These are phyloP conservation scores for Dentipellis fragilis DNA, from an alignment of 768 basidiomycete genomes.

Conservation along the genomic window DNA sequence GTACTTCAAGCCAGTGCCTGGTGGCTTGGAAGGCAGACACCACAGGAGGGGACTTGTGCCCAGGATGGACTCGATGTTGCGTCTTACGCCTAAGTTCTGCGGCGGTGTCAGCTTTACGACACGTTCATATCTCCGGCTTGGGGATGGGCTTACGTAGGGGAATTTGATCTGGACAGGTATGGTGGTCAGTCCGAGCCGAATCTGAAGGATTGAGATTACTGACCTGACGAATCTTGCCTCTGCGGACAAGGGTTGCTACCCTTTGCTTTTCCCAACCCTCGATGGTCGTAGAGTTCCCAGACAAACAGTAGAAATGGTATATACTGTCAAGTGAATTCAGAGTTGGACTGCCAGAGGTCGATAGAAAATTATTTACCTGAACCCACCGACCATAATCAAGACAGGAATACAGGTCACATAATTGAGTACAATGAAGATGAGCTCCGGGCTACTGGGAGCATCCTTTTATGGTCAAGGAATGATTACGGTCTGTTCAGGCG, in stretches of 20 bases:
- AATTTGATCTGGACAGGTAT: conserved; percentile 63
- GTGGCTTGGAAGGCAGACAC: conserved; percentile 67
- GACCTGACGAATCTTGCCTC: conserved; percentile 80
- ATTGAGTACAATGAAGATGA: conserved; percentile 84
- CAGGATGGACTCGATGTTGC: conserved; percentile 70
- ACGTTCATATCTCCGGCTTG: neutral
- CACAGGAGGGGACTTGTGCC: conserved; percentile 69
- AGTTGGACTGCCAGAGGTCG: neutral
- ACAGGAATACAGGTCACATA: conserved; percentile 82
- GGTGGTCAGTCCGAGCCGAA: neutral
- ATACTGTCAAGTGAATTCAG: conserved; percentile 35
- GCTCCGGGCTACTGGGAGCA: conserved; percentile 54
- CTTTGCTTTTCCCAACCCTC: conserved; percentile 98
- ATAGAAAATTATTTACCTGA: conserved; percentile 47
- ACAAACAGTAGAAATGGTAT: conserved; percentile 75
- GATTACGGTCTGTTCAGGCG: neutral
- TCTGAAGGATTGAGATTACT: conserved; percentile 4
- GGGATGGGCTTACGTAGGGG: conserved; percentile 62
- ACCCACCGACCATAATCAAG: conserved; percentile 75
- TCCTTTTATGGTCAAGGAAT: conserved; percentile 32
- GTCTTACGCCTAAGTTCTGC: conserved; percentile 68
- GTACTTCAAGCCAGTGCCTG: conserved; percentile 71
- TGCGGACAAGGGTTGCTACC: conserved; percentile 71
- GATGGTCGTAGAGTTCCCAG: conserved; percentile 86
- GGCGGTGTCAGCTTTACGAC: conserved; percentile 7